phyloP scores from a whole-genome alignment of 1,284 basidiomycete species.

The Mycena citricolor region DNA sequence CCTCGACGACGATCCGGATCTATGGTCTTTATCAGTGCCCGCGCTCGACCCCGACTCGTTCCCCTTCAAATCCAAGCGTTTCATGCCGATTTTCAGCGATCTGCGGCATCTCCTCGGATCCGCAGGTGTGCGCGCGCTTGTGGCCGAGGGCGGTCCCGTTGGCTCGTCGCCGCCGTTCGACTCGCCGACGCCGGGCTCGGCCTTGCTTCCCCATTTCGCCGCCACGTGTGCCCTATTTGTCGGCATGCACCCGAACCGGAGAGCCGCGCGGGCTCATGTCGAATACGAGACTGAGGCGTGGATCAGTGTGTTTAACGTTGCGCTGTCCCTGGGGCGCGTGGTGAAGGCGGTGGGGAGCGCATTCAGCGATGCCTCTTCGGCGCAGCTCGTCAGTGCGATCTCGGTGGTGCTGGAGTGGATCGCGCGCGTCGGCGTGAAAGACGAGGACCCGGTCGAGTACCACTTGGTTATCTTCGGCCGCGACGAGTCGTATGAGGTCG shows the following conservation, averaged over 20 bases:
- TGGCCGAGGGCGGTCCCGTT: constrained; percentile 65
- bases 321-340: constrained; percentile 82
- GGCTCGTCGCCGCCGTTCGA: constrained; percentile 26
- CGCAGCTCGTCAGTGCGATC: constrained; percentile 70
- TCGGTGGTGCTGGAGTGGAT: constrained; percentile 72
- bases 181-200: constrained; percentile 49
- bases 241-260: constrained; percentile 85
- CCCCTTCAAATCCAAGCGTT: constrained; percentile 91
- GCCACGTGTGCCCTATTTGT: constrained; percentile 85
- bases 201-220: constrained; percentile 44
- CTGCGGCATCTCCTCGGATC: constrained; percentile 77
- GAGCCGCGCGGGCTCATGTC: constrained; percentile 80
- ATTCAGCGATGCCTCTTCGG: constrained; percentile 49
- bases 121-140: constrained; percentile 73
- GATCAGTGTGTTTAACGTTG: constrained; percentile 92
- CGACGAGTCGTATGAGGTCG: constrained; percentile 47
- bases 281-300: constrained; percentile 95
- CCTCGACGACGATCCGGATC: constrained; percentile 33
- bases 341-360: constrained; percentile 88
- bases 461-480: constrained; percentile 64
- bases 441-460: constrained; percentile 61
- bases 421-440: constrained; percentile 52
- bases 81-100: constrained; percentile 88
- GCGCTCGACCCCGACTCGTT: constrained; percentile 75
- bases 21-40: too few relatives aligned